phyloP scores from a whole-genome alignment of 2,329 filamentous ascomycete species.

The Dactylellina drechsleri region DNA sequence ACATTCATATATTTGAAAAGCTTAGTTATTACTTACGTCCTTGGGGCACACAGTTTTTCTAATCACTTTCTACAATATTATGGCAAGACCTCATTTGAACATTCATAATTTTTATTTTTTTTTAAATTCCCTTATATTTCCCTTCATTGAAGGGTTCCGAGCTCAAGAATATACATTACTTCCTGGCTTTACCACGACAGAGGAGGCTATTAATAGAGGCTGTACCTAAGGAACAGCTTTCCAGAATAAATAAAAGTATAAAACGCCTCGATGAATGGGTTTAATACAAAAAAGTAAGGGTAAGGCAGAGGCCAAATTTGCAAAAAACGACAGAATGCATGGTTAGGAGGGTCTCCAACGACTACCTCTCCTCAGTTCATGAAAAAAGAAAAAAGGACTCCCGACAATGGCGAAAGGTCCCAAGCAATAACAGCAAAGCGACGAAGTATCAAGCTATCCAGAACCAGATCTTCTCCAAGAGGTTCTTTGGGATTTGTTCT shows the following conservation, averaged over 20 bases:
- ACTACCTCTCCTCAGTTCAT: conserved; percentile 31
- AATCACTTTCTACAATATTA: not conserved
- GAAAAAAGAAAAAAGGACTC: not conserved
- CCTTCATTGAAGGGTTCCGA: no score
- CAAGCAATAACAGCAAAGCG: not conserved
- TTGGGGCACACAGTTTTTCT: no score
- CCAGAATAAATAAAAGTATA: conserved; percentile 28
- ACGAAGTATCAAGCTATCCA: conserved; percentile 33
- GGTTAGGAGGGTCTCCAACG: conserved; percentile 16
- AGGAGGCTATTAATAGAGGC: conserved; percentile 15
- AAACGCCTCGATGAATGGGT: conserved; percentile 38
- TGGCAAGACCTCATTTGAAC: not conserved
- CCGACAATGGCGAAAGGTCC: not conserved
- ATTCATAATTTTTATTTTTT: no score
- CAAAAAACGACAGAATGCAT: conserved; percentile 23
- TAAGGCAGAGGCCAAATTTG: conserved; percentile 10
- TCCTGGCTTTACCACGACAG: not conserved
- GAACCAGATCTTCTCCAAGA: conserved; percentile 43
- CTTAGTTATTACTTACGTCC: no score
- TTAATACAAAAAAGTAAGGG: conserved; percentile 22
- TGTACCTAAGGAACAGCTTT: not conserved
- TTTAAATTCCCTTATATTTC: no score
- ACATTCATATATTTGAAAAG: no score
- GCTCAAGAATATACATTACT: conserved; percentile 13
- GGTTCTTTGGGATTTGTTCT: conserved; percentile 47